phyloP scores from a whole-genome alignment of 1,139 yeast species.

The Meyerozyma athensensis region DNA sequence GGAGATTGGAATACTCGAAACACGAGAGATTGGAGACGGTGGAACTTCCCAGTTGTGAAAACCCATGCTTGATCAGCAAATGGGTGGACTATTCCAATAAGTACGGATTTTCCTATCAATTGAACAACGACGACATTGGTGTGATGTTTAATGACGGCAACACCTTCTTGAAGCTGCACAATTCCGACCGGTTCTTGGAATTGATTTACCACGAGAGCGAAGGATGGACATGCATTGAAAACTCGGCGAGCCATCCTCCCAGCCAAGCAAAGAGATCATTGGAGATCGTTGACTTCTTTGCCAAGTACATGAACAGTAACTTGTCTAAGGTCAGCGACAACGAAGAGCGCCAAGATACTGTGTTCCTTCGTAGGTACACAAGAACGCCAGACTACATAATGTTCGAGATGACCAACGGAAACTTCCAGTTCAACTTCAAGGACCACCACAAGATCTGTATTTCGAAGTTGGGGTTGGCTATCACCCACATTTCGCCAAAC shows the following conservation, averaged over 20 bases:
- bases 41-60: slow-evolving; percentile 46
- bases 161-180: slow-evolving; percentile 67
- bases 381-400: slow-evolving; percentile 76
- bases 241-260: slow-evolving; percentile 53
- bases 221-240: slow-evolving; percentile 74
- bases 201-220: slow-evolving; percentile 55
- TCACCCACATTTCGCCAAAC: slow-evolving; percentile 79
- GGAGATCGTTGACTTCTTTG: slow-evolving; percentile 79
- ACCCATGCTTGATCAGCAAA: slow-evolving; percentile 77
- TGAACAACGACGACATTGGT: slow-evolving; percentile 89
- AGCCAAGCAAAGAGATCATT: slow-evolving; percentile 62
- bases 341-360: slow-evolving; percentile 56
- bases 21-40: slow-evolving; percentile 30
- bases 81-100: slow-evolving; percentile 98
- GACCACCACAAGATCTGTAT: slow-evolving; percentile 89
- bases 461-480: slow-evolving; percentile 67
- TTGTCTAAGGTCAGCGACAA: slow-evolving; percentile 67
- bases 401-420: slow-evolving; percentile 92
- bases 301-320: slow-evolving; percentile 78
- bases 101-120: slow-evolving; percentile 92
- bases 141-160: slow-evolving; percentile 82
- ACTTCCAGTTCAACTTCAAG: slow-evolving; percentile 88
- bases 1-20: slow-evolving; percentile 33
- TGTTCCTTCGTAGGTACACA: slow-evolving; percentile 75
- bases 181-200: slow-evolving; percentile 59